Base-by-base conservation (phyloP, 768 basidiomycete species). In the Lanmaoa pseudosensibilis region DNA sequence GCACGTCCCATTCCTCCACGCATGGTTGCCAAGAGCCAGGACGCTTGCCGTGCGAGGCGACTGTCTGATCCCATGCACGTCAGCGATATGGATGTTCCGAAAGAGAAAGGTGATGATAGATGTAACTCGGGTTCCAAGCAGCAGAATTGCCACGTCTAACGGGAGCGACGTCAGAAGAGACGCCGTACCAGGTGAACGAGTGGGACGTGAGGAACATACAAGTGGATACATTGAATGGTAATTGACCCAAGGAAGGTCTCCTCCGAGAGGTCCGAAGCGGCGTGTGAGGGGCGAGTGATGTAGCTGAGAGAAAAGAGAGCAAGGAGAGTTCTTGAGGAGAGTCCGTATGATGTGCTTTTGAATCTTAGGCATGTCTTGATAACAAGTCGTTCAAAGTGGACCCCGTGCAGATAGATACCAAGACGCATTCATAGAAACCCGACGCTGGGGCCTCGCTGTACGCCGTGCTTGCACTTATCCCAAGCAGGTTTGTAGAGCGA, bases 71-170 rank as follows among this genome's bases (percentile, higher is more conserved):
- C 83, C 86, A 92, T 12, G 83, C 92, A 12, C 88, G 81, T 51
- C 83, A 83, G 2, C 88, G 82, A 94, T 81, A 27, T 84, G 82
- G 46, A 96, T 85, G 71, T 96, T 95, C 46, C 84, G 83, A 30
- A 85, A 80, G 49, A 98, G 81, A 74, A 95, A 95, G 76, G 88
- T n/a, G n/a, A n/a, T n/a, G n/a, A n/a, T n/a, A 95, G 3, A 77
- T 79, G 90, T 89, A 34, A 91, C 67, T 74, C 94, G 92, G 0
- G 83, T 76, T 10, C 88, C 85, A 5, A 94, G 67, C 52, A 94
- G 80, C 50, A 93, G 76, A 15, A 90, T 68, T 0, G 90, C 82
- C 13, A 90, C 89, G 69, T 92, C 91, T 92, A 61, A 11, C 25
- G 19, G 36, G 12, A 18, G 25, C 2, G 33, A n/a, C 18, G 13